These are phyloP conservation scores for Beauveria australis DNA, from an alignment of 2,329 filamentous ascomycete genomes.

Conservation along the genomic window DNA sequence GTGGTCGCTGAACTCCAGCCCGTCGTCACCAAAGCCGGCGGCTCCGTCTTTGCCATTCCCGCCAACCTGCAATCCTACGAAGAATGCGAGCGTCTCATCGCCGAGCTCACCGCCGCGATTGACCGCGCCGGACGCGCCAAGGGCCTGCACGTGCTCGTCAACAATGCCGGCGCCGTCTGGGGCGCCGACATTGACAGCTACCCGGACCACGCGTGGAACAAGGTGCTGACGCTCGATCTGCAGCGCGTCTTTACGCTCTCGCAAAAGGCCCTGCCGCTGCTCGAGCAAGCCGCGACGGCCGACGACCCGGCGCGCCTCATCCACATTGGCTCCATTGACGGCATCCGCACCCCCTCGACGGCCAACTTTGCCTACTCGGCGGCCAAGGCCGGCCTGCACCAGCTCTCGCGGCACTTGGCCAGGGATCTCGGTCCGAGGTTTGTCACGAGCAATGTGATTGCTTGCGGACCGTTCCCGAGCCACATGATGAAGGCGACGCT, in stretches of 20 bases:
- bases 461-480: conserved; percentile 62
- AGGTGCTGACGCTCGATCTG: conserved; percentile 56
- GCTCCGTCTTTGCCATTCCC: conserved; percentile 47
- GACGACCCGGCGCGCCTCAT: conserved; percentile 49
- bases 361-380: conserved; percentile 54
- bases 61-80: conserved; percentile 56
- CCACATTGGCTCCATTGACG: conserved; percentile 58
- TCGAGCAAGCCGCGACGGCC: conserved; percentile 38
- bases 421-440: conserved; percentile 50
- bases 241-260: conserved; percentile 62
- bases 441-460: conserved; percentile 60
- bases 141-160: conserved; percentile 53
- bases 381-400: conserved; percentile 57
- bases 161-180: conserved; percentile 60
- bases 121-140: conserved; percentile 31
- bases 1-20: conserved; percentile 50
- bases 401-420: conserved; percentile 51
- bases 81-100: conserved; percentile 45
- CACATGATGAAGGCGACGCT: conserved; percentile 61
- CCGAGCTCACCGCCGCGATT: conserved; percentile 31
- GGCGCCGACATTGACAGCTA: conserved; percentile 51
- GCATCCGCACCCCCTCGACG: conserved; percentile 48
- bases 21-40: conserved; percentile 30
- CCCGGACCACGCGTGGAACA: conserved; percentile 49
- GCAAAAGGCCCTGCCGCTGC: conserved; percentile 50